Conservation (phyloP, 2,329 filamentous ascomycete genomes). For the Alternaria arborescens region DNA sequence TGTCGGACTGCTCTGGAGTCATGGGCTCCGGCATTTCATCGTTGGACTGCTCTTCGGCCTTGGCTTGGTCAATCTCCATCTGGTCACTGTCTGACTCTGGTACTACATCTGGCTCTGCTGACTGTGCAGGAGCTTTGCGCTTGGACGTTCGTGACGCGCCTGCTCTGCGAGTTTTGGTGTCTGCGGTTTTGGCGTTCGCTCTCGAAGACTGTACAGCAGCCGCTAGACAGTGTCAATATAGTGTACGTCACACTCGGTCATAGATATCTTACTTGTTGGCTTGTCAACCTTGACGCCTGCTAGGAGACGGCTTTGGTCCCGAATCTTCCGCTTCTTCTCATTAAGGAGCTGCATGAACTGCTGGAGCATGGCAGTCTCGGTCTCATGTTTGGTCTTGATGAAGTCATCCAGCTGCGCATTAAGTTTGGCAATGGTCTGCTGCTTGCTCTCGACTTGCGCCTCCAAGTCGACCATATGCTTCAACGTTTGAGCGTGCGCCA, state of each 20-base stretch:
- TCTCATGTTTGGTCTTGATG: slow-evolving; percentile 69
- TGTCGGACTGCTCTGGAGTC: slow-evolving; percentile 49
- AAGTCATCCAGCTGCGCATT: slow-evolving; percentile 72
- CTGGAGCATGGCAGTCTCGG: slow-evolving; percentile 71
- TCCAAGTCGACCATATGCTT: slow-evolving; percentile 56
- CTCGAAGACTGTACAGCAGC: slow-evolving; percentile 39
- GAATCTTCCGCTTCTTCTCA: slow-evolving; percentile 81
- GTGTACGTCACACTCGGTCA: neutral
- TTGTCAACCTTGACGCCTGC: slow-evolving; percentile 60
- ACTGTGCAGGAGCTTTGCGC: slow-evolving; percentile 43
- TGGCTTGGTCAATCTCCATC: slow-evolving; percentile 44
- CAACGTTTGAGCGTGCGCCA: slow-evolving; percentile 58
- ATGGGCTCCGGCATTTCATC: slow-evolving; percentile 32
- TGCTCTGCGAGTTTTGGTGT: slow-evolving; percentile 40
- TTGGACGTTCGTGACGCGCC: slow-evolving; percentile 47
- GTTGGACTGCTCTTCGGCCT: slow-evolving; percentile 37
- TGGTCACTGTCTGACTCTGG: slow-evolving; percentile 41
- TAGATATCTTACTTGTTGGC: slow-evolving; percentile 29
- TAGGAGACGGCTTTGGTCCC: slow-evolving; percentile 74
- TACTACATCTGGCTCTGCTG: slow-evolving; percentile 32
- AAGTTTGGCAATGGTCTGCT: slow-evolving; percentile 66
- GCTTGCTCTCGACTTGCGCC: slow-evolving; percentile 58
- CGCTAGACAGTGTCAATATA: slow-evolving; percentile 27
- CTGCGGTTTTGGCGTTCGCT: slow-evolving; percentile 32
- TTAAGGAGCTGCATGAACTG: slow-evolving; percentile 78